These are phyloP conservation scores for Starmerella riodocensis DNA, from an alignment of 805 yeast genomes.

Conservation along the genomic window DNA sequence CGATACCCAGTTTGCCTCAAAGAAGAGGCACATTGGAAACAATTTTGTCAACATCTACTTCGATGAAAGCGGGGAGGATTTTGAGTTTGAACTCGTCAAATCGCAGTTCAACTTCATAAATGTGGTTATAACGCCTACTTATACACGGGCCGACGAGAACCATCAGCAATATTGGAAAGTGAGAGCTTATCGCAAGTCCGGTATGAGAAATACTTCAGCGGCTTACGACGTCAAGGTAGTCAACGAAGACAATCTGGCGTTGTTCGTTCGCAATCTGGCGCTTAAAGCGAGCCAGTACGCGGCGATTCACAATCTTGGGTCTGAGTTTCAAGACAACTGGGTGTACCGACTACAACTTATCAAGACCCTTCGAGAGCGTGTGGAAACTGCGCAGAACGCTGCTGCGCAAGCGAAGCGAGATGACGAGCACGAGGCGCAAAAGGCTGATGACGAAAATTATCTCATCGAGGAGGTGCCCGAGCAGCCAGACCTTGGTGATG, in stretches of 20 bases:
- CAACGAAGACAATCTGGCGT: conserved; percentile 44
- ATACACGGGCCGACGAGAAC: conserved; percentile 13
- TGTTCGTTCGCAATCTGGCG: conserved; percentile 53
- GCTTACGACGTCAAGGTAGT: conserved; percentile 64
- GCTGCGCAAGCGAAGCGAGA: background rate
- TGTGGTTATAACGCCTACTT: conserved; percentile 55
- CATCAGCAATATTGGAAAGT: conserved; percentile 40
- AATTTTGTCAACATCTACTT: conserved; percentile 68
- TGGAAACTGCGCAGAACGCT: conserved; percentile 4
- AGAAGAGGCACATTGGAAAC: conserved; percentile 80
- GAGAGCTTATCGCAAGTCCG: conserved; percentile 48
- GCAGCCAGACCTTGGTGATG: conserved; percentile 1
- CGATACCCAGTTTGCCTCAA: conserved; percentile 38
- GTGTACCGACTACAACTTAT: conserved; percentile 50
- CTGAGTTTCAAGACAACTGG: conserved; percentile 52
- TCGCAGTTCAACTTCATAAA: conserved; percentile 76
- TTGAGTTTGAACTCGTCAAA: conserved; percentile 55
- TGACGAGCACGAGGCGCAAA: background rate
- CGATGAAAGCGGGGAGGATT: conserved; percentile 58
- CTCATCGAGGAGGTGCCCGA: conserved; percentile 1
- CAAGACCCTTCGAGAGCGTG: conserved; percentile 28
- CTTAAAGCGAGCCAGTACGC: conserved; percentile 60
- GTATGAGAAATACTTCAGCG: conserved; percentile 65
- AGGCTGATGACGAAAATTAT: background rate
- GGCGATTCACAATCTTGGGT: conserved; percentile 54